These are phyloP conservation scores for Parastagonospora avenae DNA, from an alignment of 2,329 filamentous ascomycete species.

Conservation along the genomic window DNA sequence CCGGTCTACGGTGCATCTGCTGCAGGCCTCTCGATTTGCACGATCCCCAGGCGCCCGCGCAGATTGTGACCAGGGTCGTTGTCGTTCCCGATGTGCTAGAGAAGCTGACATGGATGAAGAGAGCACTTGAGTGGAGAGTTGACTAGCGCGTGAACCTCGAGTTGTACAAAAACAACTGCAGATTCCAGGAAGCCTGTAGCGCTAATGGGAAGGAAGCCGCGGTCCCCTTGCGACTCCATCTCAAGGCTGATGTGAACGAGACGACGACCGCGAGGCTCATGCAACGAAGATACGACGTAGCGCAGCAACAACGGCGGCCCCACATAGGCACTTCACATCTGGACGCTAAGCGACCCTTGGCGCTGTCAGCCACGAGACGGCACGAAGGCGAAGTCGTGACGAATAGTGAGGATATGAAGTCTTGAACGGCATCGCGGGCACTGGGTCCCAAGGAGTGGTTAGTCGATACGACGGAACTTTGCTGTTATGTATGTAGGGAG, in stretches of 20 bases:
- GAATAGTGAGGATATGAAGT: too few species aligned
- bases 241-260: background rate
- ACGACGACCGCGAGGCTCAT: background rate
- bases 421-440: too few species aligned
- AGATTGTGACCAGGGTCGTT: constrained; percentile 15
- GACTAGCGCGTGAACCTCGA: background rate
- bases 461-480: too few species aligned
- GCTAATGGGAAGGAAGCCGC: background rate
- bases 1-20: constrained; percentile 27
- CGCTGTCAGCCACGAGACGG: too few species aligned
- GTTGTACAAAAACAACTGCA: background rate
- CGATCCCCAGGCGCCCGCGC: constrained; percentile 19
- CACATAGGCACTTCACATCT: too few species aligned
- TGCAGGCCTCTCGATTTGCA: constrained; percentile 25
- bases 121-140: background rate
- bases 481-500: background rate
- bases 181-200: background rate
- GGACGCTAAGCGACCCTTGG: background rate
- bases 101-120: constrained; percentile 6
- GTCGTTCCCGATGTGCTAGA: background rate
- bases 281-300: constrained; percentile 3
- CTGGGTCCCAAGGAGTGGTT: too few species aligned
- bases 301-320: constrained; percentile 2
- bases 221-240: background rate
- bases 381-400: too few species aligned